Base-by-base conservation (phyloP, 2,329 filamentous ascomycete species). In the Colletotrichum horii region DNA sequence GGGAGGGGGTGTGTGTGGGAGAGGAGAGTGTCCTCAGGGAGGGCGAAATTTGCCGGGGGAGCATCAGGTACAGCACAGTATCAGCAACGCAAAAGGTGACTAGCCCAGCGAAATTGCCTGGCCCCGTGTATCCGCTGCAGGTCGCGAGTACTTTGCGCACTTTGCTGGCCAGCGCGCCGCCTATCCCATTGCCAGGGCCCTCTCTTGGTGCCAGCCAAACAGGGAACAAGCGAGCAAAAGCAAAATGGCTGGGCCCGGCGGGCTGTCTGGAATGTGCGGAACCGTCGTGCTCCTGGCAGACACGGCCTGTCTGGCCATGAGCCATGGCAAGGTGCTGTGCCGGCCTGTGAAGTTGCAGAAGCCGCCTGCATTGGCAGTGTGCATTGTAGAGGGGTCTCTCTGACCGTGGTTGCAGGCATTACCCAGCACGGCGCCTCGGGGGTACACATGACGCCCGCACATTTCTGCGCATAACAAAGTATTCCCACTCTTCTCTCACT, bases 61-160 rank as follows among this genome's bases (percentile, higher is more conserved):
- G 58, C 70, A 65, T 74, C 32, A 75, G 74, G 74, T 76, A 76
- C 71, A 76, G 68, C 74, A 76, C 74, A 76, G 74, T 76, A 76
- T 75, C 43, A 75, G 74, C 66, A 66, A 71, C 43, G 56, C 66
- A 56, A 52, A 28, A 62, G 71, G 60, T 32, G n/a, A 75, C 74
- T 52, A 38, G 55, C 62, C 71, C 74, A 62, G 66, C 66, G 52
- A 71, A 66, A 75, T 71, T 75, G 74, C 66, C 64, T 75, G 74
- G 74, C 66, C 34, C 56, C 66, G 71, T 66, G 66, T 70, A 75
- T 74, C 74, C 74, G 71, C 71, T 62, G 15, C 71, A 75, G 55
- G 74, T 76, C 55, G 65, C 66, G 19, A 72, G 74, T 76, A 76
- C 74, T 32, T 76, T 70, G 60, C 60, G 74, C 74, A 76, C 72